phyloP scores from a whole-genome alignment of 768 basidiomycete genomes.

The Lactarius hengduanensis region DNA sequence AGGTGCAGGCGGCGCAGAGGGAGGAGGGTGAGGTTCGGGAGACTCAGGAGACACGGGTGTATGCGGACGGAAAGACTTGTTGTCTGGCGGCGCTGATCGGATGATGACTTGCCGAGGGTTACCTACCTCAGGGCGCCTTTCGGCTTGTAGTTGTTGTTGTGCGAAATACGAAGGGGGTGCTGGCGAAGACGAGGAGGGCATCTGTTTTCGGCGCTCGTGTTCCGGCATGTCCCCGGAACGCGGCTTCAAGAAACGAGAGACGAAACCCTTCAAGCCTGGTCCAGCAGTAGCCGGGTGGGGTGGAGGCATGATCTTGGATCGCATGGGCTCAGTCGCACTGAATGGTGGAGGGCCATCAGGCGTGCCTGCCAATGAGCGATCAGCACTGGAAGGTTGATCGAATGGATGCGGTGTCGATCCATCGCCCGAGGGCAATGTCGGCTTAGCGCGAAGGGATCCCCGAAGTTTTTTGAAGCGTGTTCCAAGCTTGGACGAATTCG shows the following conservation, averaged over 20 bases:
- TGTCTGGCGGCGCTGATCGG: slow-evolving; percentile 27
- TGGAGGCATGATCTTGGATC: slow-evolving; percentile 54
- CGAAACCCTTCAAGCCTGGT: slow-evolving; percentile 76
- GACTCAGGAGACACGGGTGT: slow-evolving; percentile 21
- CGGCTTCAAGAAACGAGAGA: slow-evolving; percentile 66
- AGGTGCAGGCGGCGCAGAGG: slow-evolving; percentile 12
- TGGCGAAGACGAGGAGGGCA: slow-evolving; percentile 19
- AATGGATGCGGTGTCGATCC: slow-evolving; percentile 45
- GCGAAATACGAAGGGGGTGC: slow-evolving; percentile 23
- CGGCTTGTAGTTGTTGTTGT: slow-evolving; percentile 21
- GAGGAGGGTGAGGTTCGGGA: not conserved
- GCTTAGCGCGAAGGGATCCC: slow-evolving; percentile 61
- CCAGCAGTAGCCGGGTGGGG: slow-evolving; percentile 70
- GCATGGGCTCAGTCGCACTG: slow-evolving; percentile 51
- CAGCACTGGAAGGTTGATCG: slow-evolving; percentile 42
- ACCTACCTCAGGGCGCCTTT: not conserved
- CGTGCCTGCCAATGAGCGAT: slow-evolving; percentile 37
- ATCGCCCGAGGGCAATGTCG: slow-evolving; percentile 50
- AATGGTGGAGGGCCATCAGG: slow-evolving; percentile 39
- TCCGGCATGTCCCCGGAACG: slow-evolving; percentile 34
- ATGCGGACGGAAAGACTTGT: slow-evolving; percentile 23
- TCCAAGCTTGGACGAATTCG: slow-evolving; percentile 56
- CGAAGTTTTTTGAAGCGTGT: slow-evolving; percentile 71
- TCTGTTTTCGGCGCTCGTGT: slow-evolving; percentile 31
- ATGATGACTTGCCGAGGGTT: not conserved